A percentile compares a stretch with the other conserved stretches of the same genome.
Conservation (phyloP, 352 stramenopile genomes). For the Globisporangium yorkense region DNA sequence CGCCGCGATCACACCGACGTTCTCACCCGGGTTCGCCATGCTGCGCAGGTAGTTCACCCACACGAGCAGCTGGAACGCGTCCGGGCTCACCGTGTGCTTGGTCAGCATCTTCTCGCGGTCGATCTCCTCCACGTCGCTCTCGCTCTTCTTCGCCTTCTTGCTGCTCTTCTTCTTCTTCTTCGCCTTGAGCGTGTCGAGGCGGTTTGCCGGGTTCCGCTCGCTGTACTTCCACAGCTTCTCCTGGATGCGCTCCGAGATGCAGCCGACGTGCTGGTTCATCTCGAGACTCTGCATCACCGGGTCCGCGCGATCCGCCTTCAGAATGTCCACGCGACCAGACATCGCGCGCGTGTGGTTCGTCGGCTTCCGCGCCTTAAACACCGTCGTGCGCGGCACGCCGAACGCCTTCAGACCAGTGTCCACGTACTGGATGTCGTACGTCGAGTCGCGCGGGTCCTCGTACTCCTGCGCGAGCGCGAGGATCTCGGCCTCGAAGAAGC, state of each 20-base stretch:
- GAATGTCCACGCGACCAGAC: slow-evolving; percentile 76
- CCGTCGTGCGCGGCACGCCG: slow-evolving; percentile 61
- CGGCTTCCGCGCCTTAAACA: slow-evolving; percentile 68
- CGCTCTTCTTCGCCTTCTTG: slow-evolving; percentile 54
- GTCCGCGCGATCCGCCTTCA: slow-evolving; percentile 60
- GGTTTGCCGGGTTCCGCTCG: slow-evolving; percentile 64
- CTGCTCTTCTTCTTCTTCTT: slow-evolving; percentile 75
- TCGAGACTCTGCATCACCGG: slow-evolving; percentile 86
- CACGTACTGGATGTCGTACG: slow-evolving; percentile 85
- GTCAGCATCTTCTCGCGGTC: slow-evolving; percentile 70
- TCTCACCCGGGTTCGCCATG: slow-evolving; percentile 96
- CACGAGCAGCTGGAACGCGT: slow-evolving; percentile 92
- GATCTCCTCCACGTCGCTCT: slow-evolving; percentile 28
- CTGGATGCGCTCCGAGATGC: slow-evolving; percentile 86
- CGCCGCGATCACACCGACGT: slow-evolving; percentile 97
- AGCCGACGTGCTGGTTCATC: slow-evolving; percentile 80
- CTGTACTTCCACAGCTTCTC: slow-evolving; percentile 74
- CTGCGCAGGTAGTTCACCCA: slow-evolving; percentile 98
- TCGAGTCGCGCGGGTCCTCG: slow-evolving; percentile 59
- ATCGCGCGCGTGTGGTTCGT: slow-evolving; percentile 70
- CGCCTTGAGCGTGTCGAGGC: slow-evolving; percentile 49
- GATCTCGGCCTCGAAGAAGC: slow-evolving; percentile 67
- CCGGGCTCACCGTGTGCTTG: slow-evolving; percentile 66
- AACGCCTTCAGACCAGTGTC: slow-evolving; percentile 82
- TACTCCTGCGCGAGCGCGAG: slow-evolving; percentile 52